Conservation (phyloP, 495 filamentous ascomycete species). For the Parmelia sp. region DNA sequence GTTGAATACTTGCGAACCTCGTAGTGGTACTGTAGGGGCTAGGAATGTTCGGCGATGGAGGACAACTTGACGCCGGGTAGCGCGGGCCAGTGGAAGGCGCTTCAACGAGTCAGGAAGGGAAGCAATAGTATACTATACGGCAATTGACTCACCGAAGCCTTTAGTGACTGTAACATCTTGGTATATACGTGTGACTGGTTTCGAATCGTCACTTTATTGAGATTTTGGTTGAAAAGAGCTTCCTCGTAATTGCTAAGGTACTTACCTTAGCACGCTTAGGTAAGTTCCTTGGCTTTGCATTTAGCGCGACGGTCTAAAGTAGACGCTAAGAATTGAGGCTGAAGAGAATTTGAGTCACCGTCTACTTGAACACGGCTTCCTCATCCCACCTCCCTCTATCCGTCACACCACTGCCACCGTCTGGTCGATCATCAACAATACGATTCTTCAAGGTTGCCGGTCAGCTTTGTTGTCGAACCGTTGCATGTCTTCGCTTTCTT, state of each 20-base stretch:
- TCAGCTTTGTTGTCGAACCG: slow-evolving; percentile 17
- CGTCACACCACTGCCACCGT: slow-evolving; percentile 15
- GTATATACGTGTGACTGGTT: slow-evolving; percentile 27
- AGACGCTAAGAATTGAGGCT: slow-evolving; percentile 3
- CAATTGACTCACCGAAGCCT: slow-evolving; percentile 54
- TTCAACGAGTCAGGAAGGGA: slow-evolving; percentile 35
- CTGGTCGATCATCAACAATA: slow-evolving; percentile 23
- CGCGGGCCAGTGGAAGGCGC: slow-evolving; percentile 77
- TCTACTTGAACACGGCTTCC: background rate
- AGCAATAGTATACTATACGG: slow-evolving; percentile 17
- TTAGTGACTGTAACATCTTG: slow-evolving; percentile 44
- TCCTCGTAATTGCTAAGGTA: background rate
- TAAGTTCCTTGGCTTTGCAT: too few relatives aligned
- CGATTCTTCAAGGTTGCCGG: slow-evolving; percentile 25
- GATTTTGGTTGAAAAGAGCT: background rate
- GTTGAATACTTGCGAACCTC: slow-evolving; percentile 52
- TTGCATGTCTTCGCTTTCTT: slow-evolving; percentile 21
- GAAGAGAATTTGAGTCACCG: slow-evolving; percentile 8
- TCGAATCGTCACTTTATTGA: background rate
- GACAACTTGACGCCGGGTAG: slow-evolving; percentile 63
- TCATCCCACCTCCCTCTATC: slow-evolving; percentile 9
- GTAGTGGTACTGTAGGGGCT: slow-evolving; percentile 61
- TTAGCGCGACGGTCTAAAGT: background rate
- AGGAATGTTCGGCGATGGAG: slow-evolving; percentile 76
- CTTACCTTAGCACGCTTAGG: too few relatives aligned